Conservation (phyloP, 169 alveolate genomes). For the Theileria annulata region DNA sequence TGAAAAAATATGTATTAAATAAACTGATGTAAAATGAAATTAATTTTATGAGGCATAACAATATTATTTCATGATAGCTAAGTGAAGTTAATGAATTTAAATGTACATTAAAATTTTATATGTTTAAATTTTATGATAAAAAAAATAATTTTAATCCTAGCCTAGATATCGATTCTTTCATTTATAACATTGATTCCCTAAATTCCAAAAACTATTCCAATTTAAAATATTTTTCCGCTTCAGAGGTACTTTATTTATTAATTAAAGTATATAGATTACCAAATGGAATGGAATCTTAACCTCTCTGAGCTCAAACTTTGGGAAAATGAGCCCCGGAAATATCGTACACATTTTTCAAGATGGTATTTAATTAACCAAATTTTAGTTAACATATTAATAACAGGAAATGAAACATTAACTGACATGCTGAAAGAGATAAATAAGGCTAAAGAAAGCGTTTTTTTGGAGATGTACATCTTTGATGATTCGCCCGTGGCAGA, state of each 20-base stretch:
- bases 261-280: constrained; percentile 9
- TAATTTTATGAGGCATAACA: not conserved
- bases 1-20: constrained; percentile 3
- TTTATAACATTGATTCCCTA: not conserved
- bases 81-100: too few species aligned
- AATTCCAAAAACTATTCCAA: not conserved
- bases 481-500: constrained; percentile 79
- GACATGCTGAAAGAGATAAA: constrained; percentile 62
- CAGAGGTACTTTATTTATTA: constrained; percentile 6
- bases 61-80: too few species aligned
- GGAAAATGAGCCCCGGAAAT: constrained; percentile 59
- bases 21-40: not conserved
- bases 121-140: not conserved
- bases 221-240: not conserved
- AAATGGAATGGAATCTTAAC: constrained; percentile 45
- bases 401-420: constrained; percentile 35
- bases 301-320: constrained; percentile 24
- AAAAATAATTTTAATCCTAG: not conserved
- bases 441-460: constrained; percentile 73
- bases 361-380: constrained; percentile 26
- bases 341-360: constrained; percentile 39
- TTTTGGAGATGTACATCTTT: constrained; percentile 84
- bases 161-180: not conserved
- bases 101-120: too few species aligned
- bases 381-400: not conserved